phyloP scores from a whole-genome alignment of 768 basidiomycete species.

The Epithele typhae region DNA sequence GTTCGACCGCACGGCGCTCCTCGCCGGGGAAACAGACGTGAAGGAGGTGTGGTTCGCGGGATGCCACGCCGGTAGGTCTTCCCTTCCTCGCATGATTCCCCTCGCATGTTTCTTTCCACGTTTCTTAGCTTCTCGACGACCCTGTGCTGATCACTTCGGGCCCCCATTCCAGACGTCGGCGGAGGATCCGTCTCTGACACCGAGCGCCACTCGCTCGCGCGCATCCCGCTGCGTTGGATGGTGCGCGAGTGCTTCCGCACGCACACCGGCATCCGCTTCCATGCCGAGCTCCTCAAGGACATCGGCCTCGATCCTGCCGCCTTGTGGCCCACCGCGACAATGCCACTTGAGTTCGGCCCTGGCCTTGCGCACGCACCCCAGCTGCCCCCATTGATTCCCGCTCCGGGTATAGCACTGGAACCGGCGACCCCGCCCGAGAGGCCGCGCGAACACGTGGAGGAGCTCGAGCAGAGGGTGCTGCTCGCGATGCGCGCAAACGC shows the following conservation, averaged over 20 bases:
- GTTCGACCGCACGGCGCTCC: conserved; percentile 30
- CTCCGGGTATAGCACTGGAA: conserved; percentile 4
- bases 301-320: conserved; percentile 28
- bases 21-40: conserved; percentile 44
- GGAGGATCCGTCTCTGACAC: conserved; percentile 65
- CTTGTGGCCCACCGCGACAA: conserved; percentile 22
- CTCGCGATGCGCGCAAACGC: neutral
- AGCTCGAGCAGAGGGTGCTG: conserved; percentile 1
- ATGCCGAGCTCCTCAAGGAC: conserved; percentile 24
- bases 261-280: conserved; percentile 37
- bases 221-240: conserved; percentile 64
- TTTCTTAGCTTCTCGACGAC: no score
- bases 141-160: neutral
- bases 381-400: neutral
- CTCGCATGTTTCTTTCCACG: no score
- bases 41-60: conserved; percentile 83
- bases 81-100: neutral
- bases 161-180: conserved; percentile 52
- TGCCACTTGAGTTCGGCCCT: conserved; percentile 6
- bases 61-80: conserved; percentile 58
- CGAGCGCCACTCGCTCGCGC: conserved; percentile 53
- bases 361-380: neutral
- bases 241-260: conserved; percentile 48
- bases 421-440: conserved; percentile 17
- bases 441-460: conserved; percentile 1